Conservation (phyloP, 345 rosid species). For the Brassica carinata region DNA sequence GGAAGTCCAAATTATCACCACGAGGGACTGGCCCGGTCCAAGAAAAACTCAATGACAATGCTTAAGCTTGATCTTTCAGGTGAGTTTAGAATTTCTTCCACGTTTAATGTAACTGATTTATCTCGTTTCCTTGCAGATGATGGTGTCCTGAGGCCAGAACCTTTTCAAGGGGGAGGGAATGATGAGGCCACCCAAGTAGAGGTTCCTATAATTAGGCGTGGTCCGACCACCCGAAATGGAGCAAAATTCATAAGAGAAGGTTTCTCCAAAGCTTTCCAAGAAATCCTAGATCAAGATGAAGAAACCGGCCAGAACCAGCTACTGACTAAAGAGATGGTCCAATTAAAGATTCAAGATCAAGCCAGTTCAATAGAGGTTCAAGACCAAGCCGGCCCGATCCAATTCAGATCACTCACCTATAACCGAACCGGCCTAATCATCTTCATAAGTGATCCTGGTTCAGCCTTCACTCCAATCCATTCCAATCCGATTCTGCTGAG, state of each 20-base stretch:
- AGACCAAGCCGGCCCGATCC: not conserved
- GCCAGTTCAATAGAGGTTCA: not conserved
- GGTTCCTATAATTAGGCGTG: too few relatives aligned
- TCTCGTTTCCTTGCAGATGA: too few relatives aligned
- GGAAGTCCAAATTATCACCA: too few relatives aligned
- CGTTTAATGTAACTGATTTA: too few relatives aligned
- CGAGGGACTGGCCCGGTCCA: too few relatives aligned
- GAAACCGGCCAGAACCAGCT: not conserved
- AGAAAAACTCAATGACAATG: too few relatives aligned
- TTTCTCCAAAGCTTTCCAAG: not conserved
- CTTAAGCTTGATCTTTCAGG: too few relatives aligned
- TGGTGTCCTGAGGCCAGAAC: too few relatives aligned
- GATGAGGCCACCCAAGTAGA: too few relatives aligned
- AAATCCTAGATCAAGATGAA: not conserved
- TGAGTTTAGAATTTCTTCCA: too few relatives aligned
- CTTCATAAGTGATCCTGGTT: not conserved
- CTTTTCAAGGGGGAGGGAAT: too few relatives aligned
- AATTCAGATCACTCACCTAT: not conserved
- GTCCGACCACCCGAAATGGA: not conserved
- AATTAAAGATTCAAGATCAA: not conserved
- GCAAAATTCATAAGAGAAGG: not conserved
- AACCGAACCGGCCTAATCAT: not conserved
- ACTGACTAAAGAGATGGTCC: not conserved
- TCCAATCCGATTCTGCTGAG: not conserved
- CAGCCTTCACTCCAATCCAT: not conserved